Base-by-base conservation (phyloP, 192 early-diverging fungal genomes). In the Bifiguratus adelaidae region DNA sequence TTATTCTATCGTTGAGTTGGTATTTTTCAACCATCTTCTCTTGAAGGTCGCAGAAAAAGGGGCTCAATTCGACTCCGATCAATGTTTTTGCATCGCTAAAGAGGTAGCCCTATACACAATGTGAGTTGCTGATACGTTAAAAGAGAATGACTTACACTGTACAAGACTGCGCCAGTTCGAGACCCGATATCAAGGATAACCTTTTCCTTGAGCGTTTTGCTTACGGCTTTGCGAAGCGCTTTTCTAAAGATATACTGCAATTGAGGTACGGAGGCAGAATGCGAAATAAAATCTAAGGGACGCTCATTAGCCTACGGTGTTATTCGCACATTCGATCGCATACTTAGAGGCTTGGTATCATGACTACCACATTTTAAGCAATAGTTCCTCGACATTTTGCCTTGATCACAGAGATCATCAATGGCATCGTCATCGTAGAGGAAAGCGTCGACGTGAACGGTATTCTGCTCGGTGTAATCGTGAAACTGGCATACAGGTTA, bases 31-130 rank as follows among this genome's bases (percentile, higher is more conserved):
- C 55, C 29, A 70, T 76, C 2, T 69, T 60, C 12, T 48, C 50
- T 42, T 73, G 70, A 12, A 79, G 56, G 30, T 74, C 61, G 27
- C 60, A 63, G 38, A 74, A 79, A 54, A 68, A 74, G n/a, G 58
- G 58, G 30, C 77, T 79, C 54, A 77, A 63, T 44, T 79, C 77
- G 5, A 79, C 63, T 35, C 76, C 76, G 41, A 78, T 73, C 13
- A 78, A 13, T 43, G 62, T 65, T 21, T 64, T 73, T 6, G 71
- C 66, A 11, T 63, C 53, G 7, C 68, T 71, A 44, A 73, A 74
- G 30, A 77, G 32, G 35, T 77, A 52, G 19, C 71, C 74, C 73
- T 73, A 58, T 7, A 8, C 12, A n/a, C 4, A 2, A 3, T 26
- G 11, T 16, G 4, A 23, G n/a, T 45, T 16, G 2, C 19, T 16